A percentile compares a stretch with the other conserved stretches of the same genome.
These are phyloP conservation scores for Zea luxurians DNA, from an alignment of 176 grass and related monocot species.

Conservation along the genomic window DNA sequence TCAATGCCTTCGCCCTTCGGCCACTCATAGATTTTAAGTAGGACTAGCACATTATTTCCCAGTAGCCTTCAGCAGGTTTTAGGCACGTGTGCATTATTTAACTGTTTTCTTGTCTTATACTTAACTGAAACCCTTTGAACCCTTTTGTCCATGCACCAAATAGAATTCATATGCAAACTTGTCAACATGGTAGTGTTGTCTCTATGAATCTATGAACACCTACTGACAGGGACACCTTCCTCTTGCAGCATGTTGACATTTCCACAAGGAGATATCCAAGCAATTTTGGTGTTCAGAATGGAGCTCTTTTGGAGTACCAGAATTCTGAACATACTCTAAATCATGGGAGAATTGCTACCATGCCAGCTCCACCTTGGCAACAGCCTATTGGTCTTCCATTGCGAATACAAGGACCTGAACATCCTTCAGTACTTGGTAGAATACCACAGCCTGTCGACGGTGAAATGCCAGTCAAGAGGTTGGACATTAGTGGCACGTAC, in stretches of 20 bases:
- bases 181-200: neutral
- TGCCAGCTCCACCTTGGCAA: slow-evolving; percentile 44
- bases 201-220: slow-evolving; percentile 5
- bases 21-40: slow-evolving; percentile 8
- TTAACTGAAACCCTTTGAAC: slow-evolving; percentile 5
- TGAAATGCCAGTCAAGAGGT: slow-evolving; percentile 55
- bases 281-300: slow-evolving; percentile 50
- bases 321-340: slow-evolving; percentile 41
- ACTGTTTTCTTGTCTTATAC: slow-evolving; percentile 10
- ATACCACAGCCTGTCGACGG: slow-evolving; percentile 47
- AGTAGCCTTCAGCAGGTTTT: slow-evolving; percentile 17
- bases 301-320: slow-evolving; percentile 47
- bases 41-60: slow-evolving; percentile 2
- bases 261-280: slow-evolving; percentile 49
- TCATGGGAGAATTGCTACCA: slow-evolving; percentile 38
- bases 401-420: slow-evolving; percentile 51
- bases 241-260: slow-evolving; percentile 56
- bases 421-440: slow-evolving; percentile 43
- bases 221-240: slow-evolving; percentile 2
- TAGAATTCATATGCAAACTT: slow-evolving; percentile 1
- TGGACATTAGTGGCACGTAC: slow-evolving; percentile 42
- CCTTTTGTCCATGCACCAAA: slow-evolving; percentile 33
- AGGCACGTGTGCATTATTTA: neutral
- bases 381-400: slow-evolving; percentile 54
- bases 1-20: slow-evolving; percentile 5